These are phyloP conservation scores for Candida pseudofarinosa DNA, from an alignment of 805 yeast genomes.

Conservation along the genomic window DNA sequence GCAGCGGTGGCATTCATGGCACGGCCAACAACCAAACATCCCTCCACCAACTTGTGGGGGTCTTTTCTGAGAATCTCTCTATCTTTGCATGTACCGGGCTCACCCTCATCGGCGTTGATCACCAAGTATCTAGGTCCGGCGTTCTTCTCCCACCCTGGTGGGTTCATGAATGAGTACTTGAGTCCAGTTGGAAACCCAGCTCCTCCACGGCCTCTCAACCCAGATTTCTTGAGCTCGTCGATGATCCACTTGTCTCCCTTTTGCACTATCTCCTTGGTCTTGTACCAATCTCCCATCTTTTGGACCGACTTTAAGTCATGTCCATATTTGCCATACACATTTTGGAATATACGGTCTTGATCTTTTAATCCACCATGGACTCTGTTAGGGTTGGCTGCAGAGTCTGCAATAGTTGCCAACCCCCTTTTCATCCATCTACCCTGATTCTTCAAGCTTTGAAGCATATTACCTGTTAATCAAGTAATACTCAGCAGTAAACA, in stretches of 20 bases:
- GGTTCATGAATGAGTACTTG: conserved; percentile 93
- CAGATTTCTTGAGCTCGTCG: conserved; percentile 79
- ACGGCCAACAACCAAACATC: conserved; percentile 85
- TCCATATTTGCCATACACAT: conserved; percentile 72
- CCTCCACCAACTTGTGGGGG: conserved; percentile 88
- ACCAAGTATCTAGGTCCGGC: conserved; percentile 85
- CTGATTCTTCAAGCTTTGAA: conserved; percentile 29
- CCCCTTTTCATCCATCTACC: conserved; percentile 25
- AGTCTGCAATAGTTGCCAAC: conserved; percentile 46
- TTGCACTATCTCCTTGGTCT: conserved; percentile 77
- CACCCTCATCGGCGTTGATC: conserved; percentile 92
- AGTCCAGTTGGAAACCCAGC: conserved; percentile 92
- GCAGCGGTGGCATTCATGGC: conserved; percentile 95
- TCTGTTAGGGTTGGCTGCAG: conserved; percentile 47
- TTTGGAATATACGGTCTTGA: conserved; percentile 84
- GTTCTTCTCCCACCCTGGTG: conserved; percentile 93
- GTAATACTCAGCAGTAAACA: neutral
- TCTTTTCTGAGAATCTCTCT: conserved; percentile 88
- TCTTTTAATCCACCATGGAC: conserved; percentile 74
- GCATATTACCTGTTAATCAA: conserved; percentile 19
- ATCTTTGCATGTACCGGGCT: conserved; percentile 92
- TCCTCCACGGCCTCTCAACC: conserved; percentile 89
- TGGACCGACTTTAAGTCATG: conserved; percentile 68
- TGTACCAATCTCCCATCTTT: conserved; percentile 88
- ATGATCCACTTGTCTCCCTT: conserved; percentile 91